Evolutionary conservation across 2,329 filamentous ascomycete genomes (phyloP), one percentile per base, ranked within the genome.

Genomic region (Sporothrix schenckii): DNA sequence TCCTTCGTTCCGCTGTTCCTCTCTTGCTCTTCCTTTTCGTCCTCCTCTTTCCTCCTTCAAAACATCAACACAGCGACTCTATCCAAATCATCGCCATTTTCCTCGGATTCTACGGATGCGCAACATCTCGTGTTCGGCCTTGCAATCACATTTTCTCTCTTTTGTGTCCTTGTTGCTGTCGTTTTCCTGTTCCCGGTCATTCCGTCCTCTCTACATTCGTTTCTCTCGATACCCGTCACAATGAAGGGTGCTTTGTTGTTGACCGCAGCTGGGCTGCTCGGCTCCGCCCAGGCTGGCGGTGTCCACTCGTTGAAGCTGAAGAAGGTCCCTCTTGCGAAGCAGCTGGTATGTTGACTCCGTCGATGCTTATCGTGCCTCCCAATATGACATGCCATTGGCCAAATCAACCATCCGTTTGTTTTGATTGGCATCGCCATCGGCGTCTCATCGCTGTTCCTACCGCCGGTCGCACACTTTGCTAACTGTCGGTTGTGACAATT

Each of bases 231-330:
- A 49, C 74, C 76, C 75, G 80, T 80, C 81, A 85, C 76, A 81
- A 98, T 97, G 94, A 97, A 96, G 90, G 89, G 89, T 81, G 85
- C 90, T 83, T 84, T 93, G 78, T 82, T 97, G 79, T 85, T 93
- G 80, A 90, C 72, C 68, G 73, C 92, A 83, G 89, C 90, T 78
- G 86, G 90, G 84, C 88, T 96, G 86, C 86, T 94, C 78, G 91
- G 92, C 85, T 89, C 91, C 27, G 91, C 91, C 80, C 87, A 92
- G 79, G 94, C 93, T 21, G 44, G 65, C 76, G 93, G 89, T 78
- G 86, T 97, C 75, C 93, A 98, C 89, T 96, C 93, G 87, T 91
- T 97, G 88, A 95, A 96, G 87, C 90, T 99, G 78, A 92, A 97
- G 88, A 99, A 99, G 91, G 85, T 98, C 73, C 91, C 95, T 75